Evolutionary conservation across 176 grass and related monocot species (phyloP).

Genomic region (Chrysopogon serrulatus): DNA sequence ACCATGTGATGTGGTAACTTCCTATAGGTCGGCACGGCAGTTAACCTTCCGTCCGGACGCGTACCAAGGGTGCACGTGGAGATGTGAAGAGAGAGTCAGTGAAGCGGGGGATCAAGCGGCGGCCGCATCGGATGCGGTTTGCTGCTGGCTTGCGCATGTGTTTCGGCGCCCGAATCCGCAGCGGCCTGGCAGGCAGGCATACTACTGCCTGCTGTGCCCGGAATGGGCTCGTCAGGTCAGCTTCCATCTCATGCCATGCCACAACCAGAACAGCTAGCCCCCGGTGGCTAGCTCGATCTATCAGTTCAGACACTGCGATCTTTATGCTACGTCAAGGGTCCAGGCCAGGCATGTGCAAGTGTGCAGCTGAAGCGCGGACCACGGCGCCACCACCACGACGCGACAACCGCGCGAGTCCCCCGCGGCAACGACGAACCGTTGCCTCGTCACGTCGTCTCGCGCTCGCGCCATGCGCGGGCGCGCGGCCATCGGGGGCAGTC

Average conservation of each 20-base stretch:
- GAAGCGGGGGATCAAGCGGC: too few species aligned
- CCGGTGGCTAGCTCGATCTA: background rate
- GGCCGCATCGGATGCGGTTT: background rate
- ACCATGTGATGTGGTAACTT: background rate
- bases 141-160: background rate
- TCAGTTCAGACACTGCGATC: background rate
- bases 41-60: background rate
- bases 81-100: background rate
- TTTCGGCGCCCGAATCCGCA: conserved; percentile 23
- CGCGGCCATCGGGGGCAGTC: background rate
- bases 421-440: background rate
- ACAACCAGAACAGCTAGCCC: background rate
- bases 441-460: background rate
- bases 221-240: background rate
- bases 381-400: too few species aligned
- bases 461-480: background rate
- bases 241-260: background rate
- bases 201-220: too few species aligned
- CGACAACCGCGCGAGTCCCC: too few species aligned
- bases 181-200: background rate
- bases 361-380: too few species aligned
- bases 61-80: conserved; percentile 25
- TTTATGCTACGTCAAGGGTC: too few species aligned
- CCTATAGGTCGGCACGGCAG: background rate
- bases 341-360: background rate